Base-by-base conservation (phyloP, 169 alveolate genomes). In the Toxoplasma gondii region DNA sequence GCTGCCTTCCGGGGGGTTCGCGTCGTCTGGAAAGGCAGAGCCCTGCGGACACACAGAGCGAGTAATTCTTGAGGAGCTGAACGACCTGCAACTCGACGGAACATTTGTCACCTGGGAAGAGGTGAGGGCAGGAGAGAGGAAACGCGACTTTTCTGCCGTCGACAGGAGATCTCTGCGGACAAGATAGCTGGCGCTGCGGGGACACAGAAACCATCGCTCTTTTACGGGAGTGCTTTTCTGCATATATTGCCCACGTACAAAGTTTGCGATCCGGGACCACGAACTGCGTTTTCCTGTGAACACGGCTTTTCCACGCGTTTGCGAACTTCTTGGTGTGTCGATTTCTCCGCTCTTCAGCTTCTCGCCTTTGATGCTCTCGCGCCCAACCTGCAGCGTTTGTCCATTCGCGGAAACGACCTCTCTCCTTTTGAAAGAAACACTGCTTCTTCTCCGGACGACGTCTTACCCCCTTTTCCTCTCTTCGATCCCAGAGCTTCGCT, bases 371-470 rank as follows among this genome's bases (percentile, higher is more conserved):
- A 31, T 7, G 0, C 39, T 41, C 39, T 74, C 49, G 84, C 84
- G 45, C 84, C 84, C 27, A 41, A 34, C 24, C 44, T 74, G 43
- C 39, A 31, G 84, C 84, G 84, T 22, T 44, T 74, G 10, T 74
- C 84, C 45, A 31, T 74, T 31, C 84, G 84, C 10, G 45, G 27
- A n/a, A 74, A 74, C 84, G 84, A n/a, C 84, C n/a, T 74, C 84
- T 34, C 84, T 9, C n/a, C 74, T 64, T n/a, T n/a, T n/a, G n/a
- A n/a, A n/a, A n/a, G n/a, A n/a, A n/a, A n/a, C n/a, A n/a, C n/a
- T n/a, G n/a, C n/a, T n/a, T n/a, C n/a, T n/a, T n/a, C n/a, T n/a
- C n/a, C n/a, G n/a, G 70, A 58, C 24, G 70, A 16, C 70, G 16
- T 24, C 70, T 24, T 58, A 24, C 70, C 70, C 70, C 9, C 84